Conservation (phyloP, 257 asterid genomes). For the Solanum rostratum region DNA sequence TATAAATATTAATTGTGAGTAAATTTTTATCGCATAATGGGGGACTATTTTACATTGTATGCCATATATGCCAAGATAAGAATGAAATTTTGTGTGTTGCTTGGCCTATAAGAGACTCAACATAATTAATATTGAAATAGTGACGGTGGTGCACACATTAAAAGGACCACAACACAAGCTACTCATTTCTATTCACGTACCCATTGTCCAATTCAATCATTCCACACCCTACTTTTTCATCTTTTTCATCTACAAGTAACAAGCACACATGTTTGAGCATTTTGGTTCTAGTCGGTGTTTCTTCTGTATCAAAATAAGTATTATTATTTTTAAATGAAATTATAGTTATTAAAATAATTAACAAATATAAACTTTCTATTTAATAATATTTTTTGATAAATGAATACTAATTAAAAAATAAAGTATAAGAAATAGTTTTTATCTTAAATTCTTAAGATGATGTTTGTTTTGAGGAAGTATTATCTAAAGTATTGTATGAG, state of each 20-base stretch:
- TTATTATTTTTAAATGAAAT: neutral
- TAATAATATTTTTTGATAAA: neutral
- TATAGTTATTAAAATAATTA: neutral
- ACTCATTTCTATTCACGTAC: neutral
- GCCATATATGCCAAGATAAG: neutral
- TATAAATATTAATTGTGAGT: neutral
- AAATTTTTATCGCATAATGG: neutral
- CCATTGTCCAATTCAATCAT: constrained; percentile 7
- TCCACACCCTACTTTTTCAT: constrained; percentile 7
- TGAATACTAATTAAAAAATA: neutral
- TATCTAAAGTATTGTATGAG: neutral
- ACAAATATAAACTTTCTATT: neutral
- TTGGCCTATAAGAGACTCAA: constrained; percentile 8
- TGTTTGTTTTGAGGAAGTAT: no score
- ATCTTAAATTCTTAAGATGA: no score
- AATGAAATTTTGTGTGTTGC: neutral
- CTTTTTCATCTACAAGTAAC: constrained; percentile 2
- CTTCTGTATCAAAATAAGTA: neutral
- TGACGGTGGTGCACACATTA: neutral
- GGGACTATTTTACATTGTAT: neutral
- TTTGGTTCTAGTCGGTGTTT: neutral
- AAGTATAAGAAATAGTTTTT: no score
- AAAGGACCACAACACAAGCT: constrained; percentile 5
- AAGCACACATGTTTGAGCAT: constrained; percentile 12
- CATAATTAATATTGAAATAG: constrained; percentile 1